Evolutionary conservation across 345 rosid genomes (phyloP).

Genomic region (Gossypium longicalyx): DNA sequence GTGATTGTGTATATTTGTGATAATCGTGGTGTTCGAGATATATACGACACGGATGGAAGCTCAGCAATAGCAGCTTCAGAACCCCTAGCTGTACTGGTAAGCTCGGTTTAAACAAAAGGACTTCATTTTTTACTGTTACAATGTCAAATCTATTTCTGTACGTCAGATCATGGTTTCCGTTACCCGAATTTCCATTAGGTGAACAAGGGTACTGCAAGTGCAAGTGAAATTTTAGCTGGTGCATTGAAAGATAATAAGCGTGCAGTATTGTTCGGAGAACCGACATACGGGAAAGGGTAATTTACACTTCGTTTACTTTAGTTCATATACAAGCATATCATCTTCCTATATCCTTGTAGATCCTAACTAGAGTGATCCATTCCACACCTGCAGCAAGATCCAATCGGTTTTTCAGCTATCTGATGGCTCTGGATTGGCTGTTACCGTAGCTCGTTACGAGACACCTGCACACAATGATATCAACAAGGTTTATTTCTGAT

Average conservation of each 20-base stretch:
- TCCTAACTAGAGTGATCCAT: slow-evolving; percentile 8
- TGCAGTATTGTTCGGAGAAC: slow-evolving; percentile 78
- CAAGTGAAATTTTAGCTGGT: slow-evolving; percentile 92
- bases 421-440: slow-evolving; percentile 92
- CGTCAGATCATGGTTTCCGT: background rate
- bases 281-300: slow-evolving; percentile 97
- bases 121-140: background rate
- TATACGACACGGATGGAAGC: slow-evolving; percentile 89
- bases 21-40: slow-evolving; percentile 79
- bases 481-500: slow-evolving; percentile 54
- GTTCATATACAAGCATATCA: background rate
- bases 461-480: slow-evolving; percentile 89
- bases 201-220: slow-evolving; percentile 97
- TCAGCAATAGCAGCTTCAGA: slow-evolving; percentile 69
- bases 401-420: slow-evolving; percentile 94
- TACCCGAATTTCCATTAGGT: slow-evolving; percentile 44
- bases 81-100: slow-evolving; percentile 82
- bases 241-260: slow-evolving; percentile 95
- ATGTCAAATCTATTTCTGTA: background rate
- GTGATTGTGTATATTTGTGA: slow-evolving; percentile 90
- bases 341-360: background rate
- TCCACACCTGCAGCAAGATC: slow-evolving; percentile 63
- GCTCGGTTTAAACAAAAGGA: slow-evolving; percentile 1
- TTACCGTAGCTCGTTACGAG: slow-evolving; percentile 90
- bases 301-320: background rate